Conservation (phyloP, 805 yeast species). For the Candida morakotiae region DNA sequence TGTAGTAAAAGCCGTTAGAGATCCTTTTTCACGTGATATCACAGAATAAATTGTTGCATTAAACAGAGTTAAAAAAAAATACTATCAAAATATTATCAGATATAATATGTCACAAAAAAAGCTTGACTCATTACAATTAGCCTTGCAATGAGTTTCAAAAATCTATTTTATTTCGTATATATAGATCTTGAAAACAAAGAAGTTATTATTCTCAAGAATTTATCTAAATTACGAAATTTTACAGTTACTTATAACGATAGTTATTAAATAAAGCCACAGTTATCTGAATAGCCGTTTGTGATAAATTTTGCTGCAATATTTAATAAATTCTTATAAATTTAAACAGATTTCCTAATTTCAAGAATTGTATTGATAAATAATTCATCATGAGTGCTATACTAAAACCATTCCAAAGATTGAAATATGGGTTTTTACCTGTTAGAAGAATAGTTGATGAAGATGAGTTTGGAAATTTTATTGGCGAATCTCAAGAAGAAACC, state of each 20-base stretch:
- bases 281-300: background rate
- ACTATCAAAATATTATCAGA: background rate
- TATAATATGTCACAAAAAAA: background rate
- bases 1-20: background rate
- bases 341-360: background rate
- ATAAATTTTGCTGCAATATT: background rate
- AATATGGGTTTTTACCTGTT: constrained; percentile 34
- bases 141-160: too few relatives aligned
- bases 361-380: background rate
- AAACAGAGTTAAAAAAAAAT: background rate
- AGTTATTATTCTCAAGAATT: too few relatives aligned
- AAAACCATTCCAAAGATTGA: constrained; percentile 13
- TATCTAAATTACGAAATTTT: too few relatives aligned
- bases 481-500: constrained; percentile 29
- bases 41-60: background rate
- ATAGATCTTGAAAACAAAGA: too few relatives aligned
- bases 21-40: background rate
- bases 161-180: too few relatives aligned
- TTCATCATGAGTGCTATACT: constrained; percentile 3
- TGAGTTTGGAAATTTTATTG: constrained; percentile 9
- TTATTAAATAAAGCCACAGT: background rate
- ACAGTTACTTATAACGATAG: too few relatives aligned
- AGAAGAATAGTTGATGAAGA: constrained; percentile 33
- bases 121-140: background rate
- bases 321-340: too few relatives aligned